Evolutionary conservation across 1,139 yeast genomes (phyloP), one percentile per base, ranked within the genome.

Genomic region (Pichia sp.): DNA sequence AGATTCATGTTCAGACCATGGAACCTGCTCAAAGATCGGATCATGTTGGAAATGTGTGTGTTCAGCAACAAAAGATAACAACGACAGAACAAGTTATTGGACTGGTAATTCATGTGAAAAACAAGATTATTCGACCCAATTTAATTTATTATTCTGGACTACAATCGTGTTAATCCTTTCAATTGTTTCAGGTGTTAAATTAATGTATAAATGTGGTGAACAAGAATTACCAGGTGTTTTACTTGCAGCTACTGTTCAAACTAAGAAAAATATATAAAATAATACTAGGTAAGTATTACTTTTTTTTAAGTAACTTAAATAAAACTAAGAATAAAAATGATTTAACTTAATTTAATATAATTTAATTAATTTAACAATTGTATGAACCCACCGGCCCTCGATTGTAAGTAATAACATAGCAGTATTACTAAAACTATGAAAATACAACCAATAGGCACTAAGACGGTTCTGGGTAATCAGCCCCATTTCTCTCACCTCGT

Each of bases 141-240:
- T 84, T 51, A 76, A 82, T 56, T 69, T 84, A 56, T 71, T 83
- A 54, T 71, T 82, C 53, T 82, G 90, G 87, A 71, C 86, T 3
- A 64, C 74, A 8, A 53, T 82, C 24, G 74, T 71, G 2, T 62
- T 80, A 42, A 45, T 71, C 30, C 63, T 68, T 10, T 60, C 76
- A 24, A 63, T 78, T 45, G 76, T 62, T 36, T 75, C 73, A 20
- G 86, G 83, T 35, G 63, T 81, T 47, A 71, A 75, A 55, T 68
- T 82, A 48, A 64, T 82, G 63, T 62, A 64, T 47, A 60, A 70
- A 37, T 67, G 80, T 43, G 89, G 86, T 26, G 62, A 64, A 50
- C 81, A 79, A 53, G 76, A 81, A 39, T 70, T 82, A 50, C 87
- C 89, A 25, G 87, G 87, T 29, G 80, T 81, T 37, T 72, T 82